phyloP scores from a whole-genome alignment of 2,329 filamentous ascomycete species.

The Aspergillus brasiliensis region DNA sequence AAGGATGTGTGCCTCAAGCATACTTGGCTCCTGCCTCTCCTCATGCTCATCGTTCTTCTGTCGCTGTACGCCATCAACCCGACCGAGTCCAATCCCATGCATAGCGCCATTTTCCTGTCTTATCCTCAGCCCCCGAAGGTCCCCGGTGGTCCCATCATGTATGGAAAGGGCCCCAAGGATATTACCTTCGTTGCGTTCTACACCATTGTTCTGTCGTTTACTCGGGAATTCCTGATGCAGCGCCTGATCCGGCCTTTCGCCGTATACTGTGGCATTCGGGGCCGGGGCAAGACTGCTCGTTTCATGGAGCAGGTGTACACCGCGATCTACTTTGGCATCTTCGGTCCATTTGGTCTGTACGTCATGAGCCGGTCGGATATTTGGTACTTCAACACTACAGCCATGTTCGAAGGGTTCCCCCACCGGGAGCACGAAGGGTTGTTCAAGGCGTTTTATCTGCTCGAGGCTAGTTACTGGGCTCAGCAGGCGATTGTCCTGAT shows the following conservation, averaged over 20 bases:
- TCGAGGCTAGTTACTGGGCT: constrained; percentile 93
- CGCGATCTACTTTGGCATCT: constrained; percentile 81
- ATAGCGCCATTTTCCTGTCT: constrained; percentile 84
- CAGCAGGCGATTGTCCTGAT: constrained; percentile 89
- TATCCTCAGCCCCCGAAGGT: constrained; percentile 69
- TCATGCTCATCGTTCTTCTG: constrained; percentile 66
- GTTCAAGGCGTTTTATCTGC: constrained; percentile 96
- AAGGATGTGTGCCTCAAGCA: constrained; percentile 50
- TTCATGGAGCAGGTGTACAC: constrained; percentile 98
- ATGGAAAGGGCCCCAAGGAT: constrained; percentile 87
- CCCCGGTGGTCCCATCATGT: constrained; percentile 61
- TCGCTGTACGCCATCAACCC: constrained; percentile 74
- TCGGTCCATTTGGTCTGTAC: constrained; percentile 81
- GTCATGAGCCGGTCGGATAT: constrained; percentile 90
- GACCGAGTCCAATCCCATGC: constrained; percentile 73
- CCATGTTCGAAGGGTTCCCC: constrained; percentile 88
- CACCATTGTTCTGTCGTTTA: constrained; percentile 85
- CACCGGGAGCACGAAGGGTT: constrained; percentile 75
- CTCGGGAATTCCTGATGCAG: constrained; percentile 95
- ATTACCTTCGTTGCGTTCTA: constrained; percentile 88
- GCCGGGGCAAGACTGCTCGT: constrained; percentile 76
- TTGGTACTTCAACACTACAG: constrained; percentile 91
- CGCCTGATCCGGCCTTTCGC: constrained; percentile 78
- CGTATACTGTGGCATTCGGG: constrained; percentile 66
- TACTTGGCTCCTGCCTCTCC: constrained; percentile 68